A percentile compares a stretch with the other conserved stretches of the same genome.
Evolutionary conservation across 805 yeast genomes (phyloP).

Genomic region (Lipomyces sp.): DNA sequence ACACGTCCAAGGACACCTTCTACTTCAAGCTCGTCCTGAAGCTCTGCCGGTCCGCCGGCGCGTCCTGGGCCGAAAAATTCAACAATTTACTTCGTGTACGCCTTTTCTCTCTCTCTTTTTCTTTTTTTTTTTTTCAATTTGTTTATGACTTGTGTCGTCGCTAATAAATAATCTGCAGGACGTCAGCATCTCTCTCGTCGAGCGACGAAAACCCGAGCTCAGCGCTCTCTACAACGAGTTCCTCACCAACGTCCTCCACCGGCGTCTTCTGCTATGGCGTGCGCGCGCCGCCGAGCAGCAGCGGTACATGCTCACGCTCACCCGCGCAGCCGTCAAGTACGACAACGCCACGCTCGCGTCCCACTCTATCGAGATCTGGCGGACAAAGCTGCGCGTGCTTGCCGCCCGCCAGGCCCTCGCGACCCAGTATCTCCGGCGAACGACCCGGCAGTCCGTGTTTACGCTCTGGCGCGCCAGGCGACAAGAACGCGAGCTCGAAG

Average conservation of each 20-base stretch:
- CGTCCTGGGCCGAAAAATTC: conserved; percentile 24
- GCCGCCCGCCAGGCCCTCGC: conserved; percentile 1
- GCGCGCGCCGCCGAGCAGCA: neutral
- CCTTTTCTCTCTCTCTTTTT: no score
- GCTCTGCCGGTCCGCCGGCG: conserved; percentile 19
- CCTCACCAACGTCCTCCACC: conserved; percentile 5
- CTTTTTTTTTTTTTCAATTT: neutral
- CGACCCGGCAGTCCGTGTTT: neutral
- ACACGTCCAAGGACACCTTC: conserved; percentile 19
- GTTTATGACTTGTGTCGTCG: neutral
- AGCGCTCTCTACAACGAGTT: conserved; percentile 11
- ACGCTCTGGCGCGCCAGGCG: no score
- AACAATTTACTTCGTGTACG: conserved; percentile 14
- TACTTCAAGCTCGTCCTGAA: conserved; percentile 23
- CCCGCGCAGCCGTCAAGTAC: conserved; percentile 17
- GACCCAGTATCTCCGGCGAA: neutral
- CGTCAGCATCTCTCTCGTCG: conserved; percentile 7
- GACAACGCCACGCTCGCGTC: conserved; percentile 12
- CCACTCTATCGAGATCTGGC: conserved; percentile 21
- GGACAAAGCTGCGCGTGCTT: conserved; percentile 1
- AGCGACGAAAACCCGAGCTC: conserved; percentile 12
- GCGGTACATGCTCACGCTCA: neutral
- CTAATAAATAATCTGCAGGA: conserved; percentile 2
- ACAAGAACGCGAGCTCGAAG: no score
- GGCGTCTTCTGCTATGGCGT: conserved; percentile 10